Evolutionary conservation across 805 yeast genomes (phyloP).

Genomic region (Ogataea glucozyma): DNA sequence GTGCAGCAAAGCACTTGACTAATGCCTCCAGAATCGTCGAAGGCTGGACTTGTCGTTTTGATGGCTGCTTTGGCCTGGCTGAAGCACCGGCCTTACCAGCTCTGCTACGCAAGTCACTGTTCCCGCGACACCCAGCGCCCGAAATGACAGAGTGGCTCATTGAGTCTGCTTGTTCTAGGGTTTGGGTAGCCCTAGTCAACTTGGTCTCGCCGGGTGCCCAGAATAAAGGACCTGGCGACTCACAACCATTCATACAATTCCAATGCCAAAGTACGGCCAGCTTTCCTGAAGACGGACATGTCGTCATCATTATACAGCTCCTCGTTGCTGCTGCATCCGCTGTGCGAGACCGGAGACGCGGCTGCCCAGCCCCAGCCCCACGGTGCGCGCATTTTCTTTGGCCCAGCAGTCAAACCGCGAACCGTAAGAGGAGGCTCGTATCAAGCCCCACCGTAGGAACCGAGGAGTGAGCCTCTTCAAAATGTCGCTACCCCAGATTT

Average conservation of each 20-base stretch:
- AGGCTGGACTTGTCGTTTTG: slow-evolving; percentile 44
- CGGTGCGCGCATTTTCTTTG: too few species aligned
- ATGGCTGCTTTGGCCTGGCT: slow-evolving; percentile 43
- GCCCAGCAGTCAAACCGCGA: too few species aligned
- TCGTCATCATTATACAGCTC: slow-evolving; percentile 38
- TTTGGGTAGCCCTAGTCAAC: too few species aligned
- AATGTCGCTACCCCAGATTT: slow-evolving; percentile 8
- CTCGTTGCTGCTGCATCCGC: slow-evolving; percentile 35
- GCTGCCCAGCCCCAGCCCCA: too few species aligned
- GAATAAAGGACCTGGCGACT: too few species aligned
- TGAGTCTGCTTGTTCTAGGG: slow-evolving; percentile 39
- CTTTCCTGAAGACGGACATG: slow-evolving; percentile 36
- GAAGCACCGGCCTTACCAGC: slow-evolving; percentile 29
- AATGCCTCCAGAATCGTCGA: slow-evolving; percentile 47
- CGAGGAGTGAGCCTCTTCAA: too few species aligned
- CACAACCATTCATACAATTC: slow-evolving; percentile 31
- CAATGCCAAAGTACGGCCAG: slow-evolving; percentile 37
- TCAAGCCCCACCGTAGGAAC: too few species aligned
- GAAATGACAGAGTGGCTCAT: slow-evolving; percentile 41
- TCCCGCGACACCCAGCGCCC: slow-evolving; percentile 38
- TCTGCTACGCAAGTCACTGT: slow-evolving; percentile 39
- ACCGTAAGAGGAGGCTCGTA: too few species aligned
- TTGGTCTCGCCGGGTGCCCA: too few species aligned
- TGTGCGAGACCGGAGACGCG: slow-evolving; percentile 36
- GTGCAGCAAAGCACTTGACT: slow-evolving; percentile 45